Conservation (phyloP, 345 rosid genomes). For the Alliaria petiolata region DNA sequence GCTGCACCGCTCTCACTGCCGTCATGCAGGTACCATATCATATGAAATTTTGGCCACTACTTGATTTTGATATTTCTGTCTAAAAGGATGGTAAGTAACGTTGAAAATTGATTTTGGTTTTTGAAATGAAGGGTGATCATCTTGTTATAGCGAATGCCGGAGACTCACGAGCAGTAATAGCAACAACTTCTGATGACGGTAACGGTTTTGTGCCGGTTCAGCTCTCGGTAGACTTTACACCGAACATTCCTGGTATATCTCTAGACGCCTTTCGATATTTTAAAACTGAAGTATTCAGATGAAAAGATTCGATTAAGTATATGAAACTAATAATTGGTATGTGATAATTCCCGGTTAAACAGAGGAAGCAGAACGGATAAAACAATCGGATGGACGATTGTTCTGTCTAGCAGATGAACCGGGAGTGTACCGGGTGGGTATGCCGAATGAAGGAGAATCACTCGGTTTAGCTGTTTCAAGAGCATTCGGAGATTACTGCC, state of each 20-base stretch:
- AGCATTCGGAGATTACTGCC: slow-evolving; percentile 85
- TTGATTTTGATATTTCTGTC: no score
- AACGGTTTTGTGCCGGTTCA: slow-evolving; percentile 67
- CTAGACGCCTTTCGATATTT: neutral
- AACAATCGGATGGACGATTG: slow-evolving; percentile 55
- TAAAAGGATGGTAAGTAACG: neutral
- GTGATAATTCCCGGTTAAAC: slow-evolving; percentile 18
- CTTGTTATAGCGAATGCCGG: slow-evolving; percentile 72
- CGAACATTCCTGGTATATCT: slow-evolving; percentile 68
- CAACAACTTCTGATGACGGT: slow-evolving; percentile 46
- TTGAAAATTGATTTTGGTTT: neutral
- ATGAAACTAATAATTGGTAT: neutral
- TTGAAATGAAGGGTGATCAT: slow-evolving; percentile 40
- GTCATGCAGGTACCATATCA: slow-evolving; percentile 57
- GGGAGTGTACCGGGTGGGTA: slow-evolving; percentile 73
- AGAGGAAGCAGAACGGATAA: slow-evolving; percentile 88
- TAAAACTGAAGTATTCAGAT: neutral
- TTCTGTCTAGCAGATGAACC: slow-evolving; percentile 75
- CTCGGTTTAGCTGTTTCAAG: slow-evolving; percentile 85
- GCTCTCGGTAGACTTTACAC: slow-evolving; percentile 77
- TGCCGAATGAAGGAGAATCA: slow-evolving; percentile 52
- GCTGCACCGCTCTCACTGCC: slow-evolving; percentile 71
- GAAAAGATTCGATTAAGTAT: no score
- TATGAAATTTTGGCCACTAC: no score
- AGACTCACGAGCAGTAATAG: slow-evolving; percentile 81